Conservation (phyloP, 2,329 filamentous ascomycete species). For the Apiospora phragmitis region DNA sequence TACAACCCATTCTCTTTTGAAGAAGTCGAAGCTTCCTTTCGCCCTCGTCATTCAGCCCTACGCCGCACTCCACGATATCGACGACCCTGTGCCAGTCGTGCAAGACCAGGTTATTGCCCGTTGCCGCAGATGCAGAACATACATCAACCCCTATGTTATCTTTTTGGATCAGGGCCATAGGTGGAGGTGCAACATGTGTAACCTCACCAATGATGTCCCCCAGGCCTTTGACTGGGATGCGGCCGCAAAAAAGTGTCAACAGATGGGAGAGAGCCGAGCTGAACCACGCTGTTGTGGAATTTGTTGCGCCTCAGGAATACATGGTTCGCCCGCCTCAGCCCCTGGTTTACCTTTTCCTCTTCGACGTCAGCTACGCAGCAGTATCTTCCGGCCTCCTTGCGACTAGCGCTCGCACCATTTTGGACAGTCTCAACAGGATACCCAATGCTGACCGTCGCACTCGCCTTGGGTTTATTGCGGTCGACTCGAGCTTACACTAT, state of each 20-base stretch:
- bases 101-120: constrained; percentile 97
- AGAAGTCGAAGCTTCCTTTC: constrained; percentile 95
- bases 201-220: constrained; percentile 97
- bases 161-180: constrained; percentile 96
- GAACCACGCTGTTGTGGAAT: constrained; percentile 96
- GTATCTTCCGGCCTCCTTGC: constrained; percentile 89
- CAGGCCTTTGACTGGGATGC: constrained; percentile 99
- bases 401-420: constrained; percentile 87
- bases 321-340: constrained; percentile 98
- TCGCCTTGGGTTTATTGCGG: constrained; percentile 89
- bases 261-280: constrained; percentile 90
- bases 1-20: constrained; percentile 87
- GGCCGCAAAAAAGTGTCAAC: constrained; percentile 85
- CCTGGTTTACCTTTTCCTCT: constrained; percentile 90
- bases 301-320: constrained; percentile 97
- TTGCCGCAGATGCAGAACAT: constrained; percentile 92
- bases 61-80: constrained; percentile 85
- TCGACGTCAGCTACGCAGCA: constrained; percentile 89
- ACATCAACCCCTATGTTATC: constrained; percentile 96
- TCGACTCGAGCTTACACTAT: constrained; percentile 93
- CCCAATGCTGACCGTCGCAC: constrained; percentile 96
- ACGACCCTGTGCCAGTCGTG: constrained; percentile 87
- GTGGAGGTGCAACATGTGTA: constrained; percentile 99
- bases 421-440: constrained; percentile 94
- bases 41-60: constrained; percentile 97